Conservation (phyloP, 305 asterid genomes). For the Plantago coronopus region DNA sequence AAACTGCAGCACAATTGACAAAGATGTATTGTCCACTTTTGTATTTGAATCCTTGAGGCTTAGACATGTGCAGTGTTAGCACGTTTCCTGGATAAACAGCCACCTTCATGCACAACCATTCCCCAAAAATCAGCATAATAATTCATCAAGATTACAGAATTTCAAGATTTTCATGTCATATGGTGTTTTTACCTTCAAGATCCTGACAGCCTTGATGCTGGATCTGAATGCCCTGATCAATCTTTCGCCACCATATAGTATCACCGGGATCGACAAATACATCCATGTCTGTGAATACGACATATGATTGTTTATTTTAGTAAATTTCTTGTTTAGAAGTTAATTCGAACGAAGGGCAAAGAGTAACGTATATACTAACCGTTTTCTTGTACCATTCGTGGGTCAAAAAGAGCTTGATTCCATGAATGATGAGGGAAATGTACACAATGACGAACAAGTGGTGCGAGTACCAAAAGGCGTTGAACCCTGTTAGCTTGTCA, state of each 20-base stretch:
- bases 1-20: constrained; percentile 57
- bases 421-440: constrained; percentile 43
- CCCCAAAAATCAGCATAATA: neutral
- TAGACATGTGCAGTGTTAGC: constrained; percentile 55
- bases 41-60: constrained; percentile 52
- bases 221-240: constrained; percentile 48
- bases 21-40: constrained; percentile 67
- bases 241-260: constrained; percentile 52
- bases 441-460: constrained; percentile 53
- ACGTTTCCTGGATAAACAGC: constrained; percentile 62
- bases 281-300: constrained; percentile 52
- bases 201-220: constrained; percentile 36
- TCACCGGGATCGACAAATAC: constrained; percentile 52
- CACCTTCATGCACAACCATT: constrained; percentile 31
- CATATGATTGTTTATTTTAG: neutral
- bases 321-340: neutral
- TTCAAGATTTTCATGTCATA: no score
- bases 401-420: constrained; percentile 43
- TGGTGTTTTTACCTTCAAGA: constrained; percentile 34
- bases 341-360: neutral
- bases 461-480: constrained; percentile 67
- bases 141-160: neutral
- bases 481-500: constrained; percentile 52
- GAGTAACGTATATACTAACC: constrained; percentile 30
- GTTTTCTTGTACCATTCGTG: constrained; percentile 51